Conservation (phyloP, 1,284 basidiomycete species). For the Rhizoctonia solani region DNA sequence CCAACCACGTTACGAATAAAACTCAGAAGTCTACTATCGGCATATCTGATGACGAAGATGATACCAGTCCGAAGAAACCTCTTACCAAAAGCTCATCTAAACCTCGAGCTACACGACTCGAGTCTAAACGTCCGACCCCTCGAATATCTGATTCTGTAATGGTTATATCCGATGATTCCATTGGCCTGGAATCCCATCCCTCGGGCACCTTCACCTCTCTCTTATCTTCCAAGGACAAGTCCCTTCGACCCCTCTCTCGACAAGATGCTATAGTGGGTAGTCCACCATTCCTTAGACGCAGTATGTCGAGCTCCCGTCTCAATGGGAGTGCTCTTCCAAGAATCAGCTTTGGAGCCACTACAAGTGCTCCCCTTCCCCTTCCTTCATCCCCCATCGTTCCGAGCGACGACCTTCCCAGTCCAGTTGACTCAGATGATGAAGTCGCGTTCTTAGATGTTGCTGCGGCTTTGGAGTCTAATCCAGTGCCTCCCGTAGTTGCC, state of each 20-base stretch:
- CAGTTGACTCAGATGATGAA: conserved; percentile 26
- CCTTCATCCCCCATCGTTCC: not conserved
- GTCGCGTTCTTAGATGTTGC: conserved; percentile 18
- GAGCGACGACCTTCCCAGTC: conserved; percentile 13
- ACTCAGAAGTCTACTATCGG: not conserved
- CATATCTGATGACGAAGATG: not conserved
- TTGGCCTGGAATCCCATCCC: not conserved
- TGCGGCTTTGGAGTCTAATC: conserved; percentile 16
- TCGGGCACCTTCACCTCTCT: not conserved
- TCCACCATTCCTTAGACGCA: not conserved
- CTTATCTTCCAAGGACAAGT: not conserved
- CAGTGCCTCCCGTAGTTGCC: not conserved
- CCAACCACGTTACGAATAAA: not conserved
- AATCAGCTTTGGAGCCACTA: not conserved
- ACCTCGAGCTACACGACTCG: not conserved
- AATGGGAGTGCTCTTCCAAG: conserved; percentile 1
- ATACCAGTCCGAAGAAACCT: not conserved
- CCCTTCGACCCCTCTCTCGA: conserved; percentile 8
- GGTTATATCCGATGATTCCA: conserved; percentile 12
- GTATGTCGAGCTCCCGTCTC: not conserved
- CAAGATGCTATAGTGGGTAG: conserved; percentile 22
- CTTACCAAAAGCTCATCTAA: not conserved
- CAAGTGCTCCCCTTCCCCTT: not conserved
- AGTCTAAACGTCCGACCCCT: not conserved
- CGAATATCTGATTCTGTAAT: not conserved